These are phyloP conservation scores for Ophiosphaerella korrae DNA, from an alignment of 2,329 filamentous ascomycete species.

Conservation along the genomic window DNA sequence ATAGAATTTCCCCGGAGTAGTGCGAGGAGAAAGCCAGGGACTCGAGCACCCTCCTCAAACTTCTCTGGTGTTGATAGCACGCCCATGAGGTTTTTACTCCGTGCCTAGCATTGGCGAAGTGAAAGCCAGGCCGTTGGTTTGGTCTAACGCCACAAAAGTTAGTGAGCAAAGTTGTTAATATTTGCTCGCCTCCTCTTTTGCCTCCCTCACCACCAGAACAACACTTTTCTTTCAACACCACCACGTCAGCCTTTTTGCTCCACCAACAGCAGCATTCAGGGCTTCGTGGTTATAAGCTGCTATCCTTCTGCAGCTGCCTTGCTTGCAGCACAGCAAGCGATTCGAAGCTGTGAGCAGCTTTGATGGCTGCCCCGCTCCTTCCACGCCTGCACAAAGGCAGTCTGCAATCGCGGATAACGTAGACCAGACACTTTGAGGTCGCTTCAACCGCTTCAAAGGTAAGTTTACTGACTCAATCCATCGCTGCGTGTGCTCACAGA, in stretches of 20 bases:
- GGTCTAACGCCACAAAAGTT: neutral
- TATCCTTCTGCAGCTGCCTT: too few species aligned
- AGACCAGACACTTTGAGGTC: too few species aligned
- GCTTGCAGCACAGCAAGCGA: too few species aligned
- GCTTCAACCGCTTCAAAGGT: too few species aligned
- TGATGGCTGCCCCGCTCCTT: too few species aligned
- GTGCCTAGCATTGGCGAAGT: constrained; percentile 1
- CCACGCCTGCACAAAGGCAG: too few species aligned
- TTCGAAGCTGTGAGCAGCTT: too few species aligned
- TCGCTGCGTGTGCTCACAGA: too few species aligned
- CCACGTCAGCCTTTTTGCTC: neutral
- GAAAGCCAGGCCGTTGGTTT: constrained; percentile 3
- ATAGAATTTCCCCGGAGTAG: neutral
- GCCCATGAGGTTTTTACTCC: constrained; percentile 2
- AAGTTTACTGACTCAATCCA: too few species aligned
- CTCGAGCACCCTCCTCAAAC: constrained; percentile 6
- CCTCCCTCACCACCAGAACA: constrained; percentile 13
- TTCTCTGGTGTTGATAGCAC: constrained; percentile 9
- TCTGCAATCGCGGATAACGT: too few species aligned
- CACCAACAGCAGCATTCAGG: too few species aligned
- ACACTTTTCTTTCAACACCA: neutral
- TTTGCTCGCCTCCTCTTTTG: neutral
- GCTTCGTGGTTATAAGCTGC: too few species aligned
- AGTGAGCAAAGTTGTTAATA: constrained; percentile 6
- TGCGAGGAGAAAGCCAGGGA: neutral